phyloP scores from a whole-genome alignment of 2,329 filamentous ascomycete species.

The Hymenoscyphus fructigenus region DNA sequence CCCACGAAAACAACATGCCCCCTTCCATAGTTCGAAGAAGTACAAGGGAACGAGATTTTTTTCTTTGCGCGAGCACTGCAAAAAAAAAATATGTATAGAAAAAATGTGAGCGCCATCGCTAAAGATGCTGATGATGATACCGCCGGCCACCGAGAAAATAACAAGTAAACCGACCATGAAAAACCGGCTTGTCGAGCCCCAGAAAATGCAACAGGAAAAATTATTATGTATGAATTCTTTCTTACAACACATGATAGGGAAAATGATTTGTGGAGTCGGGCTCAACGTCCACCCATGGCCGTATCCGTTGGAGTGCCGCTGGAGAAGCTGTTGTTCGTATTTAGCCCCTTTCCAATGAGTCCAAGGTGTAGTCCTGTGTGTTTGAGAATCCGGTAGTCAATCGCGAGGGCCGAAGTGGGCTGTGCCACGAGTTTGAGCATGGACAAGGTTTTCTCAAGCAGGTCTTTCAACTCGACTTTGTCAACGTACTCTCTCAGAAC shows the following conservation, averaged over 20 bases:
- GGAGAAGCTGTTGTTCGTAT: constrained; percentile 23
- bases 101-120: constrained; percentile 9
- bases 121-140: constrained; percentile 13
- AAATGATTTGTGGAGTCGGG: neutral
- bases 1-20: too few species aligned
- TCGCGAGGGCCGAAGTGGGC: constrained; percentile 71
- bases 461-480: constrained; percentile 51
- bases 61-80: too few species aligned
- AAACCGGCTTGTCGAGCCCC: neutral
- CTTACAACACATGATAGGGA: neutral
- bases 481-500: constrained; percentile 59
- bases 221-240: neutral
- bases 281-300: constrained; percentile 10
- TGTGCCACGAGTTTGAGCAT: constrained; percentile 71
- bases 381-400: constrained; percentile 73
- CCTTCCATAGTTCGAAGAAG: too few species aligned
- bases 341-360: constrained; percentile 17
- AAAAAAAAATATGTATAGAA: neutral
- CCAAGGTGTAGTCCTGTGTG: constrained; percentile 25
- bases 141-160: neutral
- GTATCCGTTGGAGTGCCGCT: constrained; percentile 22
- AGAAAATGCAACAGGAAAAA: neutral
- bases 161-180: neutral
- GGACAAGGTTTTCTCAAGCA: constrained; percentile 71
- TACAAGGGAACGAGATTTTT: too few species aligned